A percentile compares a stretch with the other conserved stretches of the same genome.
Conservation (phyloP, 768 basidiomycete species). For the Dendrothele bispora region DNA sequence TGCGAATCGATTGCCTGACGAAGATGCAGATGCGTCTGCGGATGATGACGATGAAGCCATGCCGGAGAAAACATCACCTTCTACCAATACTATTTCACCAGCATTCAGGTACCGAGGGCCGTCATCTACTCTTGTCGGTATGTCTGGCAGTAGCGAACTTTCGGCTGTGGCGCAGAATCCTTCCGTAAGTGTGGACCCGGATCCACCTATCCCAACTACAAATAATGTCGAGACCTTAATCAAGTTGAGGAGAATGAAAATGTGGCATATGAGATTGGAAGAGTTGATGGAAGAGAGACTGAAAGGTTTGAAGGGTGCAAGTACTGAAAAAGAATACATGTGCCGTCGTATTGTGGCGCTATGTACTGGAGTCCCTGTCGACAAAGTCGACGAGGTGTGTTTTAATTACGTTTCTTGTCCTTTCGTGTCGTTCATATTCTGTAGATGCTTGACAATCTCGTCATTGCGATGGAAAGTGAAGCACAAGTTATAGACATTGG, state of each 20-base stretch:
- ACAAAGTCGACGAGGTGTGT: conserved; percentile 89
- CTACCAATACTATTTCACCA: conserved; percentile 23
- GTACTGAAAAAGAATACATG: conserved; percentile 87
- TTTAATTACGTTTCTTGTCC: not conserved
- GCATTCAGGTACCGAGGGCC: conserved; percentile 74
- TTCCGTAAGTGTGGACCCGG: conserved; percentile 65
- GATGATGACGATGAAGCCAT: conserved; percentile 13
- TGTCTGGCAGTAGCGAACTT: conserved; percentile 65
- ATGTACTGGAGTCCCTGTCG: conserved; percentile 83
- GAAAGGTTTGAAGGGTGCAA: conserved; percentile 70
- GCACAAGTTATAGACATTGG: conserved; percentile 78
- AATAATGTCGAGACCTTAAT: conserved; percentile 65
- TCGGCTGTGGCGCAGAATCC: conserved; percentile 24
- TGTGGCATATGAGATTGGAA: conserved; percentile 84
- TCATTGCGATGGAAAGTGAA: conserved; percentile 88
- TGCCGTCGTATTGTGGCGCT: conserved; percentile 90
- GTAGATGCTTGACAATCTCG: conserved; percentile 82
- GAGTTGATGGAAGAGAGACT: conserved; percentile 71
- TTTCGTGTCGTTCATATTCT: conserved; percentile 10
- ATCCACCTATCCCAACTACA: conserved; percentile 65
- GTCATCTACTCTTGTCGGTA: conserved; percentile 63
- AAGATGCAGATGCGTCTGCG: conserved; percentile 12
- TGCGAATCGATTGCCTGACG: conserved; percentile 14
- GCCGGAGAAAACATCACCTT: too few species aligned
- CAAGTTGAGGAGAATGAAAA: conserved; percentile 69